Evolutionary conservation across 345 rosid species (phyloP).

Genomic region (Eucalyptus coolabah): DNA sequence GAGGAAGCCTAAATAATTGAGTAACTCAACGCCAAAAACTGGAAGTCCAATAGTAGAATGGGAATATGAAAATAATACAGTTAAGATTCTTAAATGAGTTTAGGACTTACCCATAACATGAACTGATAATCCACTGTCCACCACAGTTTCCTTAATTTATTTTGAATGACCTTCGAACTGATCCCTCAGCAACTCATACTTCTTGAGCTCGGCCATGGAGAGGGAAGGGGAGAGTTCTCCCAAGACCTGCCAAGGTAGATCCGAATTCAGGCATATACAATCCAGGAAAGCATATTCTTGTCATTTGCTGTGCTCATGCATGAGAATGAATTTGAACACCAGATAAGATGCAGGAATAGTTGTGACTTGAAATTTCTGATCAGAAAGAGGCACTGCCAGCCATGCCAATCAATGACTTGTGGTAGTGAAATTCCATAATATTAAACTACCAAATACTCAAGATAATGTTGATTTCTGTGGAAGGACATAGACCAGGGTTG

Average conservation of each 20-base stretch:
- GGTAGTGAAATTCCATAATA: not conserved
- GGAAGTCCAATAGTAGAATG: not conserved
- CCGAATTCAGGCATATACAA: not conserved
- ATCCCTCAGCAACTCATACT: slow-evolving; percentile 68
- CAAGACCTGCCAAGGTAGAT: slow-evolving; percentile 39
- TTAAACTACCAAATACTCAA: not conserved
- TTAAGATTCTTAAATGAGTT: not conserved
- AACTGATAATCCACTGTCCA: not conserved
- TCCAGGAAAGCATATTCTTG: not conserved
- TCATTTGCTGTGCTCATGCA: not conserved
- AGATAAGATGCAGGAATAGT: not conserved
- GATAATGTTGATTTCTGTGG: not conserved
- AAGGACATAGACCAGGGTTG: not conserved
- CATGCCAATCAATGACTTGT: not conserved
- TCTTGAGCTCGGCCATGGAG: slow-evolving; percentile 76
- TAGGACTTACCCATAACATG: not conserved
- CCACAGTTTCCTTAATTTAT: not conserved
- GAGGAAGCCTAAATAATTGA: not conserved
- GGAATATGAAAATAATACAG: not conserved
- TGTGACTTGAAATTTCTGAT: not conserved
- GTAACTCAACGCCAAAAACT: not conserved
- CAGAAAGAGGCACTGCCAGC: not conserved
- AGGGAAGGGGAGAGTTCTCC: slow-evolving; percentile 84
- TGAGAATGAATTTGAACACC: not conserved
- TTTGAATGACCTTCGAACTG: slow-evolving; percentile 57